These are phyloP conservation scores for Solanum piurae DNA, from an alignment of 257 asterid genomes.

Conservation along the genomic window DNA sequence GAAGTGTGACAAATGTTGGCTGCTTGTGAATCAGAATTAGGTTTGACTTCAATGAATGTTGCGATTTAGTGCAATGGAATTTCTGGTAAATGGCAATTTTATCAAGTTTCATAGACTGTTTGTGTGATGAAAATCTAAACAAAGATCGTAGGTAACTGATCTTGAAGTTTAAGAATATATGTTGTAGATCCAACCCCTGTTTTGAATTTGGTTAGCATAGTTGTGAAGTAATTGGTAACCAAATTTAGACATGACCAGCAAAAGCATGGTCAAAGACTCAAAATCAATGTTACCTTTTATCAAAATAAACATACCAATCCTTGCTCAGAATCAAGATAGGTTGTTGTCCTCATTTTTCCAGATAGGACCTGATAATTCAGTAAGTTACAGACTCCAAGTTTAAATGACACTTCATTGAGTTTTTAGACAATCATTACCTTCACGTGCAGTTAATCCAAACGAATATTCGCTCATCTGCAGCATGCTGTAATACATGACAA, in stretches of 20 bases:
- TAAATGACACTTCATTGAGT: constrained; percentile 6
- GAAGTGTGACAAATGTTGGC: constrained; percentile 54
- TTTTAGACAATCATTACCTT: constrained; percentile 37
- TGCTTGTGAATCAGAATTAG: constrained; percentile 31
- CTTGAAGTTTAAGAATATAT: constrained; percentile 44
- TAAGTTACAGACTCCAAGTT: neutral
- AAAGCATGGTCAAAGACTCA: neutral
- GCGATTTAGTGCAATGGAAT: neutral
- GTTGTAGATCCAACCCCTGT: constrained; percentile 94
- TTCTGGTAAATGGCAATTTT: neutral
- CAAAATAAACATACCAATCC: constrained; percentile 45
- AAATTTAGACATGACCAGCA: constrained; percentile 74
- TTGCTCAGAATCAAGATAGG: constrained; percentile 61
- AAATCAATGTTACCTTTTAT: neutral
- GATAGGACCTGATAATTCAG: constrained; percentile 50
- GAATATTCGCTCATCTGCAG: constrained; percentile 90
- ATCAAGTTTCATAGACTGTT: neutral
- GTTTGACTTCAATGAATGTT: neutral
- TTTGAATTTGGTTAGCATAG: constrained; percentile 57
- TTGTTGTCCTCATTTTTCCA: constrained; percentile 64
- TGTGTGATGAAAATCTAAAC: neutral
- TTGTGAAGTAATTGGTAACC: constrained; percentile 77
- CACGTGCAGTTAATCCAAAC: constrained; percentile 70
- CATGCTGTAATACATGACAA: constrained; percentile 60
- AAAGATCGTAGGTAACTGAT: constrained; percentile 31